Evolutionary conservation across 2,329 filamentous ascomycete species (phyloP).

Genomic region (Trichoderma semiorbis): DNA sequence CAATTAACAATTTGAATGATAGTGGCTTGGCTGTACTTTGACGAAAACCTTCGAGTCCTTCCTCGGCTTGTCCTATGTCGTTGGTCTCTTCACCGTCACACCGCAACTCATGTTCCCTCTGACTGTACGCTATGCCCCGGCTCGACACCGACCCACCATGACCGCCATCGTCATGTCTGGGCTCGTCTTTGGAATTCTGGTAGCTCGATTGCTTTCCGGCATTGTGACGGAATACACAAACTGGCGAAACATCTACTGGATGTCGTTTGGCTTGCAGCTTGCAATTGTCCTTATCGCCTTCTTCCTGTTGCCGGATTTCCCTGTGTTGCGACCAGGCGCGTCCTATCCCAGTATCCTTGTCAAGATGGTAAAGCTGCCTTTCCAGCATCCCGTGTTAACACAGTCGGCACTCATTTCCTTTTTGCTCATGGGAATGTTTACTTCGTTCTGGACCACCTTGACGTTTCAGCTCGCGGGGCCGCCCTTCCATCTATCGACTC

Average conservation of each 20-base stretch:
- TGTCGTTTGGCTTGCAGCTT: slow-evolving; percentile 68
- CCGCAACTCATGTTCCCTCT: slow-evolving; percentile 72
- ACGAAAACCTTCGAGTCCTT: slow-evolving; percentile 1
- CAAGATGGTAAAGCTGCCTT: slow-evolving; percentile 50
- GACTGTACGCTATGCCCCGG: slow-evolving; percentile 73
- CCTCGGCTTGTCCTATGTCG: slow-evolving; percentile 12
- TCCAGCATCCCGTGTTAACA: slow-evolving; percentile 61
- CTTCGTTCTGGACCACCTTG: slow-evolving; percentile 60
- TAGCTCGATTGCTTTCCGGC: slow-evolving; percentile 72
- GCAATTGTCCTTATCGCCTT: slow-evolving; percentile 63
- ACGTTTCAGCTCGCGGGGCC: slow-evolving; percentile 75
- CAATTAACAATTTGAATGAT: slow-evolving; percentile 47
- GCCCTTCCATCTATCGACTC: slow-evolving; percentile 59
- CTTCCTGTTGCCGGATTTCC: slow-evolving; percentile 77
- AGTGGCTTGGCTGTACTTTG: slow-evolving; percentile 18
- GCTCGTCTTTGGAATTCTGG: slow-evolving; percentile 69
- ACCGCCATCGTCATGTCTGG: slow-evolving; percentile 74
- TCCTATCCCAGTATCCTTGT: slow-evolving; percentile 63
- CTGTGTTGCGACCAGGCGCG: slow-evolving; percentile 64
- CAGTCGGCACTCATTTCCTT: slow-evolving; percentile 68
- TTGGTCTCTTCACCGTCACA: slow-evolving; percentile 19
- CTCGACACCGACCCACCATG: slow-evolving; percentile 62
- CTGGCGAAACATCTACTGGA: slow-evolving; percentile 79
- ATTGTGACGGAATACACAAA: slow-evolving; percentile 69
- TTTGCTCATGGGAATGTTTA: slow-evolving; percentile 51